phyloP scores from a whole-genome alignment of 345 rosid species.

The Brassica napus region Da-Ae NC_063444.1:14821001-14821500 shows the following conservation, averaged over 20 bases:
- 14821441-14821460: constrained; percentile 59
- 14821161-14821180: constrained; percentile 74
- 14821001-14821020: too few species aligned
- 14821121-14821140: constrained; percentile 73
- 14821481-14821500: constrained; percentile 57
- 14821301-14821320: too few species aligned
- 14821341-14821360: constrained; percentile 38
- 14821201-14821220: constrained; percentile 64
- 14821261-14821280: constrained; percentile 58
- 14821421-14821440: constrained; percentile 79
- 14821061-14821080: too few species aligned
- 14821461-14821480: constrained; percentile 52
- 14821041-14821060: too few species aligned
- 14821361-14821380: constrained; percentile 92
- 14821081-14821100: too few species aligned
- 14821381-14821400: constrained; percentile 85
- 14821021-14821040: too few species aligned
- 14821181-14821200: constrained; percentile 56
- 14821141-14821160: constrained; percentile 65
- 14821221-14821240: constrained; percentile 67
- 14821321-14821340: background rate
- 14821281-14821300: background rate
- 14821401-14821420: constrained; percentile 71
- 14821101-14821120: constrained; percentile 62
- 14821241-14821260: constrained; percentile 90